A percentile compares a stretch with the other conserved stretches of the same genome.
Conservation (phyloP, 2,329 filamentous ascomycete genomes). For the Beauveria medogensis region DNA sequence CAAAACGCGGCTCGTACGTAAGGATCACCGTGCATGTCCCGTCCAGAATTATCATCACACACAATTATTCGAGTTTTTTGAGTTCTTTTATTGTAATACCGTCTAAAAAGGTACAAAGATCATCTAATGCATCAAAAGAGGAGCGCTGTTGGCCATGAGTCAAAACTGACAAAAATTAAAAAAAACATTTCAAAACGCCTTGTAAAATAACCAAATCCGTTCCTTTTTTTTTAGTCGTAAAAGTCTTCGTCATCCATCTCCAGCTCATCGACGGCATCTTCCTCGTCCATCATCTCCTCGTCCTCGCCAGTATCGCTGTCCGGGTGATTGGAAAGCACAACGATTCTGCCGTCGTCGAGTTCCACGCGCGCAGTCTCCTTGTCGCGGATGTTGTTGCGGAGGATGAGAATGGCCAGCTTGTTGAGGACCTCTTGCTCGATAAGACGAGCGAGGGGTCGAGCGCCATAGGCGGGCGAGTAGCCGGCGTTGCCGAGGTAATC, state of each 20-base stretch:
- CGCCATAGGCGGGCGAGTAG: slow-evolving; percentile 93
- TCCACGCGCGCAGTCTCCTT: slow-evolving; percentile 77
- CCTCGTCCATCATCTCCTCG: slow-evolving; percentile 63
- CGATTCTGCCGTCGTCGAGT: slow-evolving; percentile 69
- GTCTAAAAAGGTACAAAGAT: background rate
- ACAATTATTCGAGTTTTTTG: background rate
- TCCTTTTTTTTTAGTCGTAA: slow-evolving; percentile 27
- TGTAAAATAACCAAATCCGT: background rate
- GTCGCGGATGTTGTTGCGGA: slow-evolving; percentile 76
- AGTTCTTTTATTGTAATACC: background rate
- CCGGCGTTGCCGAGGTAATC: slow-evolving; percentile 88
- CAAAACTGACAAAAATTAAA: background rate
- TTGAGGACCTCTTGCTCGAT: slow-evolving; percentile 98
- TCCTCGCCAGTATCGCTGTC: slow-evolving; percentile 56
- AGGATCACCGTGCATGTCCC: background rate
- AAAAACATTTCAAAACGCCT: background rate
- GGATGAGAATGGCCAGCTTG: slow-evolving; percentile 80
- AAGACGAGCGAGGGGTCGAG: slow-evolving; percentile 75
- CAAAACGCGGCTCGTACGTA: background rate
- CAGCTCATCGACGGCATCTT: slow-evolving; percentile 65
- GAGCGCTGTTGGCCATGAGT: background rate
- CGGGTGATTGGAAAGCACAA: slow-evolving; percentile 73
- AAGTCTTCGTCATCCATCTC: slow-evolving; percentile 55
- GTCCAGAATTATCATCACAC: background rate
- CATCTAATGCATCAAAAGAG: background rate